Percentiles rank a stretch among this genome's conserved stretches.
phyloP scores from a whole-genome alignment of 257 asterid species.

The Solanum sitiens region DNA sequence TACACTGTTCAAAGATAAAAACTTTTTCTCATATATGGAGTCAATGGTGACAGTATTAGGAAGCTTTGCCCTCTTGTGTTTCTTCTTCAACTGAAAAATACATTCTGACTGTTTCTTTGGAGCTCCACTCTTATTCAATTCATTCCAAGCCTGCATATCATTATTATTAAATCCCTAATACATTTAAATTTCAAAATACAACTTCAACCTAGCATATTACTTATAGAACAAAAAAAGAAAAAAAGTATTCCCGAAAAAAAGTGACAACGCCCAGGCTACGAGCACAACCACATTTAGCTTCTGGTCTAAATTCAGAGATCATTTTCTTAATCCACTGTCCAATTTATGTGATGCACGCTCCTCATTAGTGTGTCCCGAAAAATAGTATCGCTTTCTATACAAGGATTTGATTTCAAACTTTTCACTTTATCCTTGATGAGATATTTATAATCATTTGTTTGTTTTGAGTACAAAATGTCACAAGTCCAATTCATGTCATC shows the following conservation, averaged over 20 bases:
- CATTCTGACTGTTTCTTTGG: constrained; percentile 61
- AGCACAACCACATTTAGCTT: not conserved
- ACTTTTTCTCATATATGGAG: constrained; percentile 76
- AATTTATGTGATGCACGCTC: not conserved
- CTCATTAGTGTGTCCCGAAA: not conserved
- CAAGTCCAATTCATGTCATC: not conserved
- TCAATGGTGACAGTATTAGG: constrained; percentile 63
- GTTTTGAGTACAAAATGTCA: not conserved
- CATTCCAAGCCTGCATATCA: constrained; percentile 76
- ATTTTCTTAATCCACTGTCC: not conserved
- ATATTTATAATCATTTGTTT: not conserved
- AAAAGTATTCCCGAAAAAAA: not conserved
- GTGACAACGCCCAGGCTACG: not conserved
- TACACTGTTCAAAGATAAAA: constrained; percentile 61
- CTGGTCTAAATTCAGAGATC: not conserved
- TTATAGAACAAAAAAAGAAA: not conserved
- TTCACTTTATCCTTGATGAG: not conserved
- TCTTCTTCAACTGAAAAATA: constrained; percentile 49
- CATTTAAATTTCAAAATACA: not conserved
- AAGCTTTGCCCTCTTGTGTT: constrained; percentile 62
- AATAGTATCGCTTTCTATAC: not conserved
- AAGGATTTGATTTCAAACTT: not conserved
- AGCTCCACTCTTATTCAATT: constrained; percentile 66
- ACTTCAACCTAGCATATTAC: not conserved
- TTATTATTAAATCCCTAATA: not conserved